phyloP scores from a whole-genome alignment of 495 filamentous ascomycete genomes.

The Aspergillus wentii region DNA sequence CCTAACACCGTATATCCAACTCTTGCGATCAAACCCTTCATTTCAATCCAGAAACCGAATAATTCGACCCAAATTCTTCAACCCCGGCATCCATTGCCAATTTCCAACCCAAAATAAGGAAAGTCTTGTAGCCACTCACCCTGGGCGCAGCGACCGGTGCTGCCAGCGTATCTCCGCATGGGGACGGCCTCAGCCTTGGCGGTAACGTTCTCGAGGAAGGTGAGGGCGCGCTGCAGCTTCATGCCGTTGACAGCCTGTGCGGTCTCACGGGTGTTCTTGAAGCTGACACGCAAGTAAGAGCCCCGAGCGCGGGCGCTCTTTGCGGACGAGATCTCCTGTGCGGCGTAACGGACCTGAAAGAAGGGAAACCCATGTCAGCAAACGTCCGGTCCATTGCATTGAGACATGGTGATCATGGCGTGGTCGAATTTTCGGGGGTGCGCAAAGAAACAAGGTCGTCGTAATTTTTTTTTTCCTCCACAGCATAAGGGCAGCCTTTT shows the following conservation, averaged over 20 bases:
- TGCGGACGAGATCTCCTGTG: slow-evolving; percentile 74
- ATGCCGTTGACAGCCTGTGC: slow-evolving; percentile 98
- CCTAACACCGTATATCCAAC: no score
- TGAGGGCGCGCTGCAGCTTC: slow-evolving; percentile 91
- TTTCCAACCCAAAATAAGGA: slow-evolving; percentile 5
- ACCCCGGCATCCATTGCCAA: slow-evolving; percentile 8
- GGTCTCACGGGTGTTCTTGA: slow-evolving; percentile 99
- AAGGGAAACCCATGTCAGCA: slow-evolving; percentile 27
- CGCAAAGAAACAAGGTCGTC: no score
- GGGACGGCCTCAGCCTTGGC: slow-evolving; percentile 94
- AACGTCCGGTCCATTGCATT: slow-evolving; percentile 6
- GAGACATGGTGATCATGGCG: slow-evolving; percentile 5
- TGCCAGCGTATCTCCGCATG: slow-evolving; percentile 91
- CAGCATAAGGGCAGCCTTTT: background rate
- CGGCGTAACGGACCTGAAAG: slow-evolving; percentile 93
- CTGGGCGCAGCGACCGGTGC: slow-evolving; percentile 90
- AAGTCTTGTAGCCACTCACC: slow-evolving; percentile 70
- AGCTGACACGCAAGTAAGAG: slow-evolving; percentile 96
- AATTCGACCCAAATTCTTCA: no score
- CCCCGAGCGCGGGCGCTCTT: slow-evolving; percentile 97
- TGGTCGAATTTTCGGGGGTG: slow-evolving; percentile 9
- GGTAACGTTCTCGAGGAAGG: slow-evolving; percentile 94
- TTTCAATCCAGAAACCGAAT: no score
- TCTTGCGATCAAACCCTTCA: background rate
- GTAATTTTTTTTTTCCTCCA: background rate